Base-by-base conservation (phyloP, 2,329 filamentous ascomycete genomes). In the Fusarium abutilonis region DNA sequence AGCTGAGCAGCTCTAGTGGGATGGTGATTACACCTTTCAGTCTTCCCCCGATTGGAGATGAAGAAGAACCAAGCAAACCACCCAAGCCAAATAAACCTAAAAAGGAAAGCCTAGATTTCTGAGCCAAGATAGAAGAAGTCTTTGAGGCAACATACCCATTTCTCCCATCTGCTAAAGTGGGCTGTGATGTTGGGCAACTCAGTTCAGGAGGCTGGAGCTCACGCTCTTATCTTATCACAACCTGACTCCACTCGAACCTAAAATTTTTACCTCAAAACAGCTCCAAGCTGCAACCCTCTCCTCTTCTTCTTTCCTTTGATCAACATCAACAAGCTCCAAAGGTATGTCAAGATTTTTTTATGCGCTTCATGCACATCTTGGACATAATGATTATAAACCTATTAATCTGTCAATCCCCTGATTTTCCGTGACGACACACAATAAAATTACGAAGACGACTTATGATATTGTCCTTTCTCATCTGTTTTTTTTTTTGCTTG, bases 1-100 rank as follows among this genome's bases (percentile, higher is more conserved):
- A 88, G 59, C 78, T 99, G 47, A 97, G 92, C 74, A 83, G 92
- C 69, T 84, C 85, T 3, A 88, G 85, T 68, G 93, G 92, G 47
- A 87, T 99, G 66, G 85, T 92, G 35, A 92, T 99, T 63, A 91
- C 89, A 69, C 92, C 93, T 1, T 97, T 93, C 76, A 95, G 90
- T 73, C 80, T 99, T 39, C 95, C 95, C 23, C 95, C 95, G 0
- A 81, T 94, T 36, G 91, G 93, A 51, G 92, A 90, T 2, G 92
- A 93, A 64, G 78, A 80, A 26, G 76, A 77, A 13, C 43, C 60
- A 7, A 46, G 52, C 9, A 68, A 75, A 72, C 53, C 73, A 71
- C 73, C 76, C 34, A 73, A 84, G 45, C 76, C 75, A 60, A 83
- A 83, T 64, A 81, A 83, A 3, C 83, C 82, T 47, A 92, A 91